Conservation (phyloP, 202 grass and related monocot genomes). For the Eragrostis tef region DNA sequence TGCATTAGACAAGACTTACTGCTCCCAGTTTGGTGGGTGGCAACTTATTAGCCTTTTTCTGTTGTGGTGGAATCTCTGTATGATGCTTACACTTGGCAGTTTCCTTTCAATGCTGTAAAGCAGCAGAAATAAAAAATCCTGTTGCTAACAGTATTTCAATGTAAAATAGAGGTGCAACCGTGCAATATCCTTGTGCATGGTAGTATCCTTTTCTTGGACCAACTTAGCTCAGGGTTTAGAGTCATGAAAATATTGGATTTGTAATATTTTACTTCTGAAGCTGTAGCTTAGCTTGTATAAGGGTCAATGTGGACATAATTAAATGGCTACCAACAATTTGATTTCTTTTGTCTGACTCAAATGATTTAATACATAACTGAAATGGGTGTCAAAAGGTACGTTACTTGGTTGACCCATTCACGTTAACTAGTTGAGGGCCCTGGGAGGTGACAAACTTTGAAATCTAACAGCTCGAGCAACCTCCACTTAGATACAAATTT, state of each 20-base stretch:
- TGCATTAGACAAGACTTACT: slow-evolving; percentile 6
- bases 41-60: not conserved
- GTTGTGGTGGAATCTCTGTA: slow-evolving; percentile 1
- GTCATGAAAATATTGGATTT: not conserved
- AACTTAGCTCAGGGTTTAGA: not conserved
- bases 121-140: not conserved
- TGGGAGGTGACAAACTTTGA: not conserved
- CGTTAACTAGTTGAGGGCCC: not conserved
- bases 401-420: not conserved
- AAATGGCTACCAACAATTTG: not conserved
- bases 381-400: not conserved
- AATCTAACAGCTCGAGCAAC: too few species aligned
- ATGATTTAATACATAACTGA: not conserved
- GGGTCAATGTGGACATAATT: not conserved
- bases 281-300: not conserved
- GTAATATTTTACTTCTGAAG: not conserved
- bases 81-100: slow-evolving; percentile 4
- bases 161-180: slow-evolving; percentile 1
- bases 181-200: not conserved
- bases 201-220: not conserved
- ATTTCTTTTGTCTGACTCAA: not conserved
- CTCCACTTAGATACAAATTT: not conserved
- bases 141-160: slow-evolving; percentile 14
- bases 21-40: slow-evolving; percentile 8
- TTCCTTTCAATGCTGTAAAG: not conserved